These are phyloP conservation scores for Protomyces lactucae-debilis DNA, from an alignment of 1,139 yeast genomes.

Conservation along the genomic window DNA sequence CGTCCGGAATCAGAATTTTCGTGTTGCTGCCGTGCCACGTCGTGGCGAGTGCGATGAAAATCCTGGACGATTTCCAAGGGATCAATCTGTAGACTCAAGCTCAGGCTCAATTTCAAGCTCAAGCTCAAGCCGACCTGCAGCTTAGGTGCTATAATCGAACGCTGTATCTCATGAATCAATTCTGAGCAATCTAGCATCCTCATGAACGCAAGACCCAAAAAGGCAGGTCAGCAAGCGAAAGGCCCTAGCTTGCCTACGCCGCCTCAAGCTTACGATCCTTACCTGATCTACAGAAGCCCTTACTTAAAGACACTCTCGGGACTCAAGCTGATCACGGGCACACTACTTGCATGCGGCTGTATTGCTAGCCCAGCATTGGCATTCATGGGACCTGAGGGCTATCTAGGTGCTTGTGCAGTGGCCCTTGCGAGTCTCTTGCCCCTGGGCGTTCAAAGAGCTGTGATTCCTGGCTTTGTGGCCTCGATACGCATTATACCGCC, in stretches of 20 bases:
- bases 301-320: conserved; percentile 14
- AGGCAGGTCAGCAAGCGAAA: not conserved
- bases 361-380: conserved; percentile 15
- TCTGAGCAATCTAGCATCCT: too few relatives aligned
- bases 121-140: too few relatives aligned
- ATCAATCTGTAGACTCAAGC: too few relatives aligned
- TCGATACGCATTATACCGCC: conserved; percentile 3
- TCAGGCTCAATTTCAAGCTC: too few relatives aligned
- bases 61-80: too few relatives aligned
- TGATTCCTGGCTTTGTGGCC: conserved; percentile 17
- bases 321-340: conserved; percentile 11
- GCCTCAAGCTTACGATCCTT: conserved; percentile 3
- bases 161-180: too few relatives aligned
- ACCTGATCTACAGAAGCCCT: conserved; percentile 19
- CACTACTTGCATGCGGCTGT: conserved; percentile 15
- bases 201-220: too few relatives aligned
- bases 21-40: too few relatives aligned
- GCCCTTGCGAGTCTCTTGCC: conserved; percentile 12
- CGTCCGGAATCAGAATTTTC: too few relatives aligned
- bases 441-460: conserved; percentile 4
- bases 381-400: conserved; percentile 1
- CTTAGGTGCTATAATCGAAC: too few relatives aligned
- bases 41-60: too few relatives aligned
- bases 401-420: conserved; percentile 3
- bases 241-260: not conserved